These are phyloP conservation scores for Lobosporangium transversale DNA, from an alignment of 192 early-diverging fungal genomes.

Conservation along the genomic window DNA sequence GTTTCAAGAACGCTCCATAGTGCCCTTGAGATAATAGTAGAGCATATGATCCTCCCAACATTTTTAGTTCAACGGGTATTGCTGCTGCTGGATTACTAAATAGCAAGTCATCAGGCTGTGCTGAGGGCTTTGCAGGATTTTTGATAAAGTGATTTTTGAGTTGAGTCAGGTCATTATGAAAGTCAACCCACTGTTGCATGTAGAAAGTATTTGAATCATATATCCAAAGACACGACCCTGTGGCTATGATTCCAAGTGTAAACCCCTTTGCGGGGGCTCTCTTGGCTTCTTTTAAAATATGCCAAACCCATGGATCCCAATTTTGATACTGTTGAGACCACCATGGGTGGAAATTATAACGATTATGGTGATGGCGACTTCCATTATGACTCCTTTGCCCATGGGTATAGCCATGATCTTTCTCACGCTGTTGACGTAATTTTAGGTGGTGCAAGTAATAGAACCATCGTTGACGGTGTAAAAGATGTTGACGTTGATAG, in stretches of 20 bases:
- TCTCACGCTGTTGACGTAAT: constrained; percentile 3
- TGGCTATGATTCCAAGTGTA: not conserved
- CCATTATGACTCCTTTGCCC: not conserved
- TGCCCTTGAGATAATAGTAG: not conserved
- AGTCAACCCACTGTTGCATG: not conserved
- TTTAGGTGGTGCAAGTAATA: constrained; percentile 15
- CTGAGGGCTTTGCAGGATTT: not conserved
- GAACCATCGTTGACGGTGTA: constrained; percentile 5
- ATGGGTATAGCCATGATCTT: not conserved
- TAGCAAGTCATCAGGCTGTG: too few relatives aligned
- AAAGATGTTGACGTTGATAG: constrained; percentile 9
- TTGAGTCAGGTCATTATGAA: not conserved
- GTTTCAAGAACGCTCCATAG: constrained; percentile 6
- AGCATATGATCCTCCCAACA: too few relatives aligned
- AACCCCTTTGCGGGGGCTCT: not conserved
- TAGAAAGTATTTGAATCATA: not conserved
- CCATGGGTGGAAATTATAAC: constrained; percentile 14
- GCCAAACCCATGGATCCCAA: constrained; percentile 6
- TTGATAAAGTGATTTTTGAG: not conserved
- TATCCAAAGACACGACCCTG: not conserved
- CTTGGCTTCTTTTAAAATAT: not conserved
- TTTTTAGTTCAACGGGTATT: too few relatives aligned
- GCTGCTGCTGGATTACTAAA: too few relatives aligned
- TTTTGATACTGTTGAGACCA: constrained; percentile 5
- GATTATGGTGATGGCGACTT: not conserved